A percentile compares a stretch with the other conserved stretches of the same genome.
phyloP scores from a whole-genome alignment of 371 early-diverging fungal genomes.

The Conidiobolus incongruus region DNA sequence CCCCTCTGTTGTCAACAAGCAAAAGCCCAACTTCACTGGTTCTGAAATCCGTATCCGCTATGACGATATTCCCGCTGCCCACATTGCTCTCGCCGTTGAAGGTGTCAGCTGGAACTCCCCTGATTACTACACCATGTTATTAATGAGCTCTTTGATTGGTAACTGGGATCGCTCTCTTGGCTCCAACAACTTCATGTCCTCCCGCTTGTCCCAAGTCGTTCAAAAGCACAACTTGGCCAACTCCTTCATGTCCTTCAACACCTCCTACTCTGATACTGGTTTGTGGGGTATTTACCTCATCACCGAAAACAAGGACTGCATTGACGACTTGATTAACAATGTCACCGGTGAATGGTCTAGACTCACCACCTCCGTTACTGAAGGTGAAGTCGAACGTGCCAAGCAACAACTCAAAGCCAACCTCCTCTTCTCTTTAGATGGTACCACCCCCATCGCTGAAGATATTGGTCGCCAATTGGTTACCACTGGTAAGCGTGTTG shows the following conservation, averaged over 20 bases:
- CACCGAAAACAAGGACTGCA: conserved; percentile 49
- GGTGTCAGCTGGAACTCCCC: conserved; percentile 87
- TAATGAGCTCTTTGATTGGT: conserved; percentile 85
- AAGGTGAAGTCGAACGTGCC: conserved; percentile 85
- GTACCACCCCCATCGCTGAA: conserved; percentile 82
- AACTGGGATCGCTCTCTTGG: conserved; percentile 89
- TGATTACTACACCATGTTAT: conserved; percentile 85
- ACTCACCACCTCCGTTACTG: conserved; percentile 63
- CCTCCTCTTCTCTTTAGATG: conserved; percentile 72
- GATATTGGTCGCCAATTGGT: conserved; percentile 94
- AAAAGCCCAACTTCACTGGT: conserved; percentile 58
- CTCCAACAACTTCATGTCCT: conserved; percentile 58
- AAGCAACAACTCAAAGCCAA: conserved; percentile 95
- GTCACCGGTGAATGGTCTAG: conserved; percentile 84
- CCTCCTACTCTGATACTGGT: conserved; percentile 94
- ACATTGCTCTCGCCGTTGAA: conserved; percentile 91
- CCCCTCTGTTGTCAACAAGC: conserved; percentile 19
- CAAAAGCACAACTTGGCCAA: conserved; percentile 73
- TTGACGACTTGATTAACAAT: conserved; percentile 70
- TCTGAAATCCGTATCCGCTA: conserved; percentile 72
- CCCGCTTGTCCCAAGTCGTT: conserved; percentile 63
- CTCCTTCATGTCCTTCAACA: conserved; percentile 95
- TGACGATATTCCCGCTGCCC: conserved; percentile 68
- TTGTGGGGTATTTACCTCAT: conserved; percentile 89
- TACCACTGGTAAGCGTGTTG: conserved; percentile 68